Evolutionary conservation across 305 asterid genomes (phyloP).

Genomic region (Ilex paraguariensis): DNA sequence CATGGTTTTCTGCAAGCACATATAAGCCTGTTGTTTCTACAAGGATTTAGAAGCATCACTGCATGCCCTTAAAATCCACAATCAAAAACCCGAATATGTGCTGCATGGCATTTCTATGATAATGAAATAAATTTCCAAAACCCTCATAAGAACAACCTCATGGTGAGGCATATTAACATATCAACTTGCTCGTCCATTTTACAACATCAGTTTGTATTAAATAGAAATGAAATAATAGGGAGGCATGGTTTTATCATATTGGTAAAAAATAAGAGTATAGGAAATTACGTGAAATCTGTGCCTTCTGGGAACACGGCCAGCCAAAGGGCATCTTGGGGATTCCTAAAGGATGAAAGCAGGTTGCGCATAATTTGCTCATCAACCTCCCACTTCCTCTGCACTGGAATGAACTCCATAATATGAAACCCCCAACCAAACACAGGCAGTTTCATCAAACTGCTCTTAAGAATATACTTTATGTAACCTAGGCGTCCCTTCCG

Average conservation of each 20-base stretch:
- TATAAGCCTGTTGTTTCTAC: no score
- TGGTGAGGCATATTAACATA: no score
- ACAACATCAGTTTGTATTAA: background rate
- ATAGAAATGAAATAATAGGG: background rate
- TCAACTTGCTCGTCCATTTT: background rate
- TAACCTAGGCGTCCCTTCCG: constrained; percentile 67
- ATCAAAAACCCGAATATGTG: no score
- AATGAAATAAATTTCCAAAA: no score
- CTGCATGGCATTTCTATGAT: no score
- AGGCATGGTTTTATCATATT: background rate
- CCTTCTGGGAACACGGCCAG: constrained; percentile 95
- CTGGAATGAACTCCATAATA: constrained; percentile 82
- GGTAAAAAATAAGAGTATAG: constrained; percentile 3
- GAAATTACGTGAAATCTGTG: constrained; percentile 82
- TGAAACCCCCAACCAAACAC: constrained; percentile 92
- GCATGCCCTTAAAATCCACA: no score
- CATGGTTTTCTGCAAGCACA: no score
- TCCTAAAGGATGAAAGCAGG: constrained; percentile 50
- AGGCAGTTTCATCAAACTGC: constrained; percentile 91
- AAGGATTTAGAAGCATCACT: no score
- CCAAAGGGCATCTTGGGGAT: constrained; percentile 73
- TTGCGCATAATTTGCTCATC: constrained; percentile 49
- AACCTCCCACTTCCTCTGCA: constrained; percentile 81
- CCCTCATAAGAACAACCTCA: no score
- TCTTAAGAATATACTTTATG: constrained; percentile 74